Conservation (phyloP, 768 basidiomycete species). For the Lactarius sp. region DNA sequence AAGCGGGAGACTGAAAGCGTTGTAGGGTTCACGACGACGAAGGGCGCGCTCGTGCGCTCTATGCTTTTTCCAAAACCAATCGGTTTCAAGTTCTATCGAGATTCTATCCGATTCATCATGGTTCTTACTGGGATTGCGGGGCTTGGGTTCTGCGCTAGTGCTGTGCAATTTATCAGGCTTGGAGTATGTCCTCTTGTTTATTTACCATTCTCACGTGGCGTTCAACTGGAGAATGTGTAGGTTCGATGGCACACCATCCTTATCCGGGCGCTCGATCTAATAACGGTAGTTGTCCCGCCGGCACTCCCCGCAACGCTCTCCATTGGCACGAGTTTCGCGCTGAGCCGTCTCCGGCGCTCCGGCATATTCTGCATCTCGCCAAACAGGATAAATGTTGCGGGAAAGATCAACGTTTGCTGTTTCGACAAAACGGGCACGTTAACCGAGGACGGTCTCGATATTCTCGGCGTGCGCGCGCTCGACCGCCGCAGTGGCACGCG, state of each 20-base stretch:
- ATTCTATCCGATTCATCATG: conserved; percentile 84
- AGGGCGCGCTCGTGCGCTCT: conserved; percentile 90
- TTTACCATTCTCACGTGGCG: conserved; percentile 4
- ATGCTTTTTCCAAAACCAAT: conserved; percentile 99
- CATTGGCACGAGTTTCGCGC: conserved; percentile 95
- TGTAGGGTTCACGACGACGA: conserved; percentile 93
- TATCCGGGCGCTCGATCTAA: conserved; percentile 86
- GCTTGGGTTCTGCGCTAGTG: conserved; percentile 86
- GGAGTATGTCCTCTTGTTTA: conserved; percentile 50
- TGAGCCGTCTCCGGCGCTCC: conserved; percentile 75
- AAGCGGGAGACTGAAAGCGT: conserved; percentile 10
- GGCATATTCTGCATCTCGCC: conserved; percentile 97
- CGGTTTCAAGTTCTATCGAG: conserved; percentile 97
- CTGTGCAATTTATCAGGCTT: conserved; percentile 85
- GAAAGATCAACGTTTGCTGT: conserved; percentile 94
- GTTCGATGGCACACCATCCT: conserved; percentile 87
- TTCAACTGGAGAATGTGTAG: conserved; percentile 37
- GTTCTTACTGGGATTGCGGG: conserved; percentile 90
- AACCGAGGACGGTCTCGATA: conserved; percentile 96
- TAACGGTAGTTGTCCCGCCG: conserved; percentile 96
- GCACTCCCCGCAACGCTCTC: conserved; percentile 95
- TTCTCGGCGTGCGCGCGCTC: conserved; percentile 85
- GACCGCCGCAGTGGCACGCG: conserved; percentile 56
- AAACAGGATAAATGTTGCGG: conserved; percentile 89
- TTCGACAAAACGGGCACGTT: conserved; percentile 99